Base-by-base conservation (phyloP, 495 filamentous ascomycete species). In the Daldinia childiae region DNA sequence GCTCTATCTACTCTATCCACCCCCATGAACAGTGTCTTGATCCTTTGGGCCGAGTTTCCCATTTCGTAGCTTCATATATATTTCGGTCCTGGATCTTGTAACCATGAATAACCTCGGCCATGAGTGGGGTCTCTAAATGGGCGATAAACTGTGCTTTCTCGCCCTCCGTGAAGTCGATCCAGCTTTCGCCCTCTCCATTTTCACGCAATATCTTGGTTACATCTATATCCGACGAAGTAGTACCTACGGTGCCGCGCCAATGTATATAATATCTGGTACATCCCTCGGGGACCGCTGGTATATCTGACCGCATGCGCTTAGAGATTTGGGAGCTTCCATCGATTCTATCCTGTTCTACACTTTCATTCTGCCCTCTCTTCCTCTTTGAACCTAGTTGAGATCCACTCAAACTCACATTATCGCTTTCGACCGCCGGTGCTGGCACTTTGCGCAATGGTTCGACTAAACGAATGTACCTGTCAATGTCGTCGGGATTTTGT, bases 141-240 rank as follows among this genome's bases (percentile, higher is more conserved):
- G n/a, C 64, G 56, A 67, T 43, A 50, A 67, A 67, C 9, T 61
- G 64, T 24, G 64, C 57, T n/a, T 56, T 61, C 48, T 24, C 32
- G 8, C 34, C 26, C 17, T 59, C 57, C 6, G 54, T 30, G 48
- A 67, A 67, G 9, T 67, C 56, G 11, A 67, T n/a, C 45, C 45
- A 61, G n/a, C 57, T 58, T n/a, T 67, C 36, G 38, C 26, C 32
- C 34, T 61, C 64, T 17, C 45, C 56, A 26, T 67, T 55, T 27
- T 55, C 36, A 50, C 38, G 54, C 15, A 17, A 21, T 52, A 32
- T 15, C 21, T 30, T 30, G 14, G 32, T 11, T 8, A 14, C 34
- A n/a, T 50, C 61, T 8, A n/a, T 38, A 48, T 1, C 1, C 4
- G 15, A 2, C 9, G 54, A 11, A 9, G 27, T 7, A 11, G 38